phyloP scores from a whole-genome alignment of 2,329 filamentous ascomycete genomes.

The Taxawa tesnikishii region DNA sequence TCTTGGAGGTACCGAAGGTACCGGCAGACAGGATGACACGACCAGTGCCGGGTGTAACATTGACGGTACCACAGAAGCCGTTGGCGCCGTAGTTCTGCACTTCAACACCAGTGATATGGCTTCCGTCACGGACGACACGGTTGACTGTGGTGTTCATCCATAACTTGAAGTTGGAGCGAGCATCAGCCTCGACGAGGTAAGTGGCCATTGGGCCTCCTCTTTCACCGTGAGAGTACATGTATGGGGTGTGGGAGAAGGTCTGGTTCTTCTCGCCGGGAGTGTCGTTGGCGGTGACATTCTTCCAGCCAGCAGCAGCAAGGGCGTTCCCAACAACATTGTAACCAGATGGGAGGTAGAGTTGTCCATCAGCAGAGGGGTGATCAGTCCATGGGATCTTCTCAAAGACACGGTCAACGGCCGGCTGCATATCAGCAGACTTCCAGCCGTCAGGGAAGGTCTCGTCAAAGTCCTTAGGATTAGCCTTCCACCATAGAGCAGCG shows the following conservation, averaged over 20 bases:
- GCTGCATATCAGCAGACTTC: slow-evolving; percentile 51
- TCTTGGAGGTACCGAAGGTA: slow-evolving; percentile 56
- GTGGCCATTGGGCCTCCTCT: slow-evolving; percentile 59
- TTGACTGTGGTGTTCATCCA: slow-evolving; percentile 55
- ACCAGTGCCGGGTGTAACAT: slow-evolving; percentile 45
- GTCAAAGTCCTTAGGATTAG: slow-evolving; percentile 56
- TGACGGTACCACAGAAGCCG: slow-evolving; percentile 48
- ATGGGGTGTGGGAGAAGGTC: slow-evolving; percentile 51
- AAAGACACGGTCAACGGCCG: slow-evolving; percentile 51
- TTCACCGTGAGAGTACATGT: slow-evolving; percentile 56
- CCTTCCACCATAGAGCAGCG: slow-evolving; percentile 51
- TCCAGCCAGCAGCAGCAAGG: slow-evolving; percentile 50
- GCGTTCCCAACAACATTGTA: slow-evolving; percentile 51
- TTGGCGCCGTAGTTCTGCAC: slow-evolving; percentile 43
- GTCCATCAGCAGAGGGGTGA: slow-evolving; percentile 52
- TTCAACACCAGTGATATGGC: slow-evolving; percentile 54
- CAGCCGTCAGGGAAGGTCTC: slow-evolving; percentile 61
- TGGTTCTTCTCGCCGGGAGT: slow-evolving; percentile 52
- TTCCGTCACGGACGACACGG: slow-evolving; percentile 51
- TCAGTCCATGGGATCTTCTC: slow-evolving; percentile 58
- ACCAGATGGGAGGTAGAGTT: slow-evolving; percentile 54
- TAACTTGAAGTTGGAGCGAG: slow-evolving; percentile 52
- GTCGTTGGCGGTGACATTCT: slow-evolving; percentile 46
- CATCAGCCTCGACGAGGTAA: slow-evolving; percentile 52
- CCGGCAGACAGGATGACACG: slow-evolving; percentile 58